Evolutionary conservation across 345 rosid genomes (phyloP).

Genomic region (Eucalyptus albens): DNA sequence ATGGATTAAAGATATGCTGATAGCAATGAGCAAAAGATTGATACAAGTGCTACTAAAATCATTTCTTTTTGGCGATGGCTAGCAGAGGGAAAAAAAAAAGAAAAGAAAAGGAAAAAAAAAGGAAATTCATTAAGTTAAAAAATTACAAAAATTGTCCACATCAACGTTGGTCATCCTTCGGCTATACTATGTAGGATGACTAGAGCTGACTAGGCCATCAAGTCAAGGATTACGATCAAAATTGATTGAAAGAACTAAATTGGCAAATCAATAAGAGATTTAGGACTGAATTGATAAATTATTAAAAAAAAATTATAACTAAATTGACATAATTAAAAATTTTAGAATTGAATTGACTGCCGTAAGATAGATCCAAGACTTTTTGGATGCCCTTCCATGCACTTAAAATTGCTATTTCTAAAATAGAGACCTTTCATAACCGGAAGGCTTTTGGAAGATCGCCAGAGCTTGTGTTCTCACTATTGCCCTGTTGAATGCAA

Average conservation of each 20-base stretch:
- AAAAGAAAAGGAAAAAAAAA: too few relatives aligned
- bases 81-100: too few relatives aligned
- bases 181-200: background rate
- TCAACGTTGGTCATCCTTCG: rapidly evolving
- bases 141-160: background rate
- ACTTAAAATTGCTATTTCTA: background rate
- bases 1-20: background rate
- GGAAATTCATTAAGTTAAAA: background rate
- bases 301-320: too few relatives aligned
- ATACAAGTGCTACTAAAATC: too few relatives aligned
- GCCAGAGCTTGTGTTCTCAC: background rate
- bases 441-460: background rate
- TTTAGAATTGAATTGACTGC: too few relatives aligned
- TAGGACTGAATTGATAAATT: too few relatives aligned
- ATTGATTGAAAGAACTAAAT: too few relatives aligned
- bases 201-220: background rate
- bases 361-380: too few relatives aligned
- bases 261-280: too few relatives aligned
- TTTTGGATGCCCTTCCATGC: background rate
- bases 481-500: background rate
- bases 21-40: background rate
- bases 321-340: too few relatives aligned
- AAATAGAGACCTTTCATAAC: background rate
- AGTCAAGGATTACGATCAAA: too few relatives aligned
- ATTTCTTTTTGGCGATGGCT: too few relatives aligned